phyloP scores from a whole-genome alignment of 2,329 filamentous ascomycete genomes.

The Harringtonia aguacate region DNA sequence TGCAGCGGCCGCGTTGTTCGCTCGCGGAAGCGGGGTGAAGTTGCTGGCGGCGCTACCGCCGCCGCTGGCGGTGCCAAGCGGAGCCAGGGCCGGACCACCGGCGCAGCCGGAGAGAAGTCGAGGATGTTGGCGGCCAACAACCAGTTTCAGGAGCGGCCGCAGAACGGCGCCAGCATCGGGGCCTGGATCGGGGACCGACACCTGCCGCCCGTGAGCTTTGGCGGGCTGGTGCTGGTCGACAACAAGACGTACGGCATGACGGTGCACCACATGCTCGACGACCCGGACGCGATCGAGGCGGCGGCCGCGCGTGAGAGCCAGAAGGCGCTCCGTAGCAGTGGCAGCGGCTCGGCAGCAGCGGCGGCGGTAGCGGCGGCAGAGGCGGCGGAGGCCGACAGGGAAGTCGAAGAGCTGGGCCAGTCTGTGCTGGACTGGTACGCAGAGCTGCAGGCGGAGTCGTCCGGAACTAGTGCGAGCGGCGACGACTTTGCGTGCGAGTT shows the following conservation, averaged over 20 bases:
- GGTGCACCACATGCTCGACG: constrained; percentile 91
- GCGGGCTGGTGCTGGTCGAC: constrained; percentile 78
- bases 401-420: constrained; percentile 18
- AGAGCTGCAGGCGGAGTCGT: constrained; percentile 23
- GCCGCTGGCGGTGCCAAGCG: not conserved
- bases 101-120: constrained; percentile 14
- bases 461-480: constrained; percentile 28
- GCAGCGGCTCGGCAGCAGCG: constrained; percentile 13
- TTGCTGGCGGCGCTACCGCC: not conserved
- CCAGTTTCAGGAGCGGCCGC: constrained; percentile 66
- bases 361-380: not conserved
- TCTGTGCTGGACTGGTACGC: constrained; percentile 31
- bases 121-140: constrained; percentile 47
- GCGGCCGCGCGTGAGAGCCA: constrained; percentile 9
- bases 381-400: constrained; percentile 16
- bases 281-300: constrained; percentile 33
- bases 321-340: constrained; percentile 13
- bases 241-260: constrained; percentile 85
- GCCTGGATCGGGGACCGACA: constrained; percentile 80
- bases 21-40: constrained; percentile 6
- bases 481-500: constrained; percentile 51
- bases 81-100: not conserved
- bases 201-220: constrained; percentile 82
- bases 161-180: constrained; percentile 86
- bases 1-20: constrained; percentile 16